phyloP scores from a whole-genome alignment of 1,139 yeast genomes.

The Candida neerlandica region DNA sequence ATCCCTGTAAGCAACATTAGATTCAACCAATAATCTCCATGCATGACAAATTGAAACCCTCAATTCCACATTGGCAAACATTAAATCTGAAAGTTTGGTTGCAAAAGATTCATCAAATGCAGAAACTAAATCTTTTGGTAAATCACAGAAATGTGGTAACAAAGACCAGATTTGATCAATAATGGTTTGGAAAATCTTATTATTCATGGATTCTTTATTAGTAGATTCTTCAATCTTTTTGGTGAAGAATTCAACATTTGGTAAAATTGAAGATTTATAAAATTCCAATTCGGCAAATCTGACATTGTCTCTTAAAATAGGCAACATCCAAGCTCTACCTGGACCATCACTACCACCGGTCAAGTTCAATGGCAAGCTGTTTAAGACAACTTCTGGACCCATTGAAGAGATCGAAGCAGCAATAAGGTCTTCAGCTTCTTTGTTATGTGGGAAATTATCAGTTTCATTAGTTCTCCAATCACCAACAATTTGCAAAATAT shows the following conservation, averaged over 20 bases:
- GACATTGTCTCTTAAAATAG: conserved; percentile 87
- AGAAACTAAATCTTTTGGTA: conserved; percentile 70
- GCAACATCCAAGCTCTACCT: conserved; percentile 95
- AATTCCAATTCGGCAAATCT: conserved; percentile 68
- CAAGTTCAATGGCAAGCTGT: conserved; percentile 77
- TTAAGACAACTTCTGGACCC: conserved; percentile 84
- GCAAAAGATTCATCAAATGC: conserved; percentile 81
- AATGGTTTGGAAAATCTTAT: conserved; percentile 78
- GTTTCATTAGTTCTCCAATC: conserved; percentile 82
- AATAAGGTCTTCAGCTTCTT: conserved; percentile 79
- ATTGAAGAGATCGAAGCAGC: conserved; percentile 75
- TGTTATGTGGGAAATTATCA: conserved; percentile 67
- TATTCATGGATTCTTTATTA: conserved; percentile 59
- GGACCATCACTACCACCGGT: conserved; percentile 40
- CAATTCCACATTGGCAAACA: conserved; percentile 74
- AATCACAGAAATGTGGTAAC: conserved; percentile 84
- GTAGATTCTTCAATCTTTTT: conserved; percentile 46
- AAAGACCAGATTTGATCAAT: conserved; percentile 92
- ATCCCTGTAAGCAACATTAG: conserved; percentile 63
- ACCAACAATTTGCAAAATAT: conserved; percentile 73
- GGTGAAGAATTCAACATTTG: conserved; percentile 63
- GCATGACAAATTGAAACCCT: conserved; percentile 84
- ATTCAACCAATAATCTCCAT: conserved; percentile 74
- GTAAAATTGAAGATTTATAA: conserved; percentile 65
- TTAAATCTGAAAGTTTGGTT: conserved; percentile 66